Evolutionary conservation across 345 rosid genomes (phyloP), one percentile per base, ranked within the genome.

Genomic region (thale cress (Arabidopsis thaliana)): DNA sequence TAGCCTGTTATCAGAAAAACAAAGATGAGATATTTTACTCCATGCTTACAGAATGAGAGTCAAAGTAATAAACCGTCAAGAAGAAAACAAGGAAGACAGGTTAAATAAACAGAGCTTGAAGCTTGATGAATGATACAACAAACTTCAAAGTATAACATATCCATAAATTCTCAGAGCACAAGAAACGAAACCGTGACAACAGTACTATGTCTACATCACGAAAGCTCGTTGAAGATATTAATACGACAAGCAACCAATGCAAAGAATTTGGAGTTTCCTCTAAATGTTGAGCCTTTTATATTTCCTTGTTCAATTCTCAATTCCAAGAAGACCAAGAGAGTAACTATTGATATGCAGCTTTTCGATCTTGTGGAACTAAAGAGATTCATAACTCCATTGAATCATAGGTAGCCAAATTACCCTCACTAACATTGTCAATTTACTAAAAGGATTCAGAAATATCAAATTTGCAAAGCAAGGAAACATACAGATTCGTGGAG

Each of bases 401-500:
- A 71, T 23, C 23, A 7, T n/a, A 2, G 8, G 36, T 1, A 59
- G 36, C 5, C 34, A 59, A 59, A 16, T 25, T 8, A 25, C 6
- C 11, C 49, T 44, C 22, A 60, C 60, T 65, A 42, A 66, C 9
- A 36, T 25, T 37, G 56, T 4, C 25, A 24, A 58, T 33, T 44
- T n/a, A 5, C 11, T 44, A 25, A 5, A 11, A 22, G 9, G 16
- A 72, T 59, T 62, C 25, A 59, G 45, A 20, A 71, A 63, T 55
- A 40, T 56, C 20, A 58, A 63, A 46, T 58, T 46, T 46, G 55
- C 34, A 59, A 73, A 42, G 16, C 36, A 50, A 62, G 8, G 25
- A 53, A 50, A 56, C 97, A 46, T 86, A 96, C 98, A 93, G 81
- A 81, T 93, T 96, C 8, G 99, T 67, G 65, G 98, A 86, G 46